phyloP scores from a whole-genome alignment of 2,329 filamentous ascomycete genomes.

The Colletotrichum acutatum region DNA sequence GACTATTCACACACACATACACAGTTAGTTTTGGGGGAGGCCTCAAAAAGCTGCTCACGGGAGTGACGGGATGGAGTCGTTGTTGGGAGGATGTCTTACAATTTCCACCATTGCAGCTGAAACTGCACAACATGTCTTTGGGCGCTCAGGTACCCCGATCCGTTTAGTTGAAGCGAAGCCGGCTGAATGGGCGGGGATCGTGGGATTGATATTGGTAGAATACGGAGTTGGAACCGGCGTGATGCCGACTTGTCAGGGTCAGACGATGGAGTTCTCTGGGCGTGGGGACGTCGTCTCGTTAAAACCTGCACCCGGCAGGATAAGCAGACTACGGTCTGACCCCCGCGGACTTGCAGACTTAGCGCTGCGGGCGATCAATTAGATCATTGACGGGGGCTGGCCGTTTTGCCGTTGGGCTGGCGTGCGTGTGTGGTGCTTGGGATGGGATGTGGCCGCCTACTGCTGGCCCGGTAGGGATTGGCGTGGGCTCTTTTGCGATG shows the following conservation, averaged over 20 bases:
- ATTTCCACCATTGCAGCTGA: conserved; percentile 2
- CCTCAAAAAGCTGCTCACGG: neutral
- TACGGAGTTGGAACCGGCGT: neutral
- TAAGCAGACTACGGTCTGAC: neutral
- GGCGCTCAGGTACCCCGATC: neutral
- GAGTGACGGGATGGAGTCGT: neutral
- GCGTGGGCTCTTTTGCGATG: neutral
- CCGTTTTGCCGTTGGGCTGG: neutral
- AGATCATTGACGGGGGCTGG: neutral
- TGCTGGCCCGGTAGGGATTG: neutral
- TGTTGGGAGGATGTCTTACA: conserved; percentile 1
- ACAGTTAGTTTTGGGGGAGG: conserved; percentile 11
- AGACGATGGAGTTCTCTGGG: neutral
- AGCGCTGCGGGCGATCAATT: neutral
- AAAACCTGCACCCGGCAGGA: neutral
- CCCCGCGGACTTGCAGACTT: neutral
- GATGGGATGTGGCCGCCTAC: neutral
- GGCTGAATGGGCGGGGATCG: neutral
- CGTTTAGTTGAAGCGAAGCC: neutral
- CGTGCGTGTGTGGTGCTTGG: neutral
- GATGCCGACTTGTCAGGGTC: neutral
- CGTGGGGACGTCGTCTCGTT: neutral
- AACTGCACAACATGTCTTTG: conserved; percentile 5
- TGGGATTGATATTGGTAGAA: neutral
- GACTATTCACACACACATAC: neutral